Evolutionary conservation across 225 moss, liverwort and hornwort genomes (phyloP), one percentile per base, ranked within the genome.

Genomic region (Sphagnum tenellum): DNA sequence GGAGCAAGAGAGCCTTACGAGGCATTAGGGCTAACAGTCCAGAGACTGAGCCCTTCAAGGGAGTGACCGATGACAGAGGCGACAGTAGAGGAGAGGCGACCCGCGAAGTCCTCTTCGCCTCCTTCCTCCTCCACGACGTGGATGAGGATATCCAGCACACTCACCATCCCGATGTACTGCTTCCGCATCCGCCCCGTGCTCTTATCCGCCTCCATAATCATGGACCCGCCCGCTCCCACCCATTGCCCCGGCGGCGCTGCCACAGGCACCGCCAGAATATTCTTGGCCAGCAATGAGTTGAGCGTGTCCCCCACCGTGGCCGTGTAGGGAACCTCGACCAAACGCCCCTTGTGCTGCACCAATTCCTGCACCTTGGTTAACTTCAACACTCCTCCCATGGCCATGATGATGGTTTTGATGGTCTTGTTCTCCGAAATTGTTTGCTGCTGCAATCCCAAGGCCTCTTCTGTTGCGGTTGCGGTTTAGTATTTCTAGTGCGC

Each of bases 91-190:
- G 66, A 88, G 59, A 89, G 65, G 57, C 77, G 81, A 46, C 65
- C 66, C 53, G 83, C 77, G 2, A 75, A 29, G 29, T 29, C 70
- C 48, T 83, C 73, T 44, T 77, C 73, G 29, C 70, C 74, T 55
- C 72, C 67, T 45, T 80, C 77, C 9, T 78, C 81, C 71, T 85
- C 84, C 1, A 84, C 79, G 29, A 92, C 76, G 61, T 92, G 88
- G 47, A 96, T 88, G 3, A 96, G 77, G 59, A 96, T 79, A 70
- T 96, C 95, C 63, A 92, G 55, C 77, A 96, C 92, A 68, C 92
- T 96, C 49, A 92, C 88, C 82, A 96, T 81, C 3, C 95, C 95
- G 71, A 96, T 96, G 73, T 96, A 96, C 75, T 96, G 95, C 66
- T 96, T 96, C 49, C 95, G 77, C 65, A 88, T 77, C 3, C 63